phyloP scores from a whole-genome alignment of 345 rosid species.

The Nasturtium officinale region DNA sequence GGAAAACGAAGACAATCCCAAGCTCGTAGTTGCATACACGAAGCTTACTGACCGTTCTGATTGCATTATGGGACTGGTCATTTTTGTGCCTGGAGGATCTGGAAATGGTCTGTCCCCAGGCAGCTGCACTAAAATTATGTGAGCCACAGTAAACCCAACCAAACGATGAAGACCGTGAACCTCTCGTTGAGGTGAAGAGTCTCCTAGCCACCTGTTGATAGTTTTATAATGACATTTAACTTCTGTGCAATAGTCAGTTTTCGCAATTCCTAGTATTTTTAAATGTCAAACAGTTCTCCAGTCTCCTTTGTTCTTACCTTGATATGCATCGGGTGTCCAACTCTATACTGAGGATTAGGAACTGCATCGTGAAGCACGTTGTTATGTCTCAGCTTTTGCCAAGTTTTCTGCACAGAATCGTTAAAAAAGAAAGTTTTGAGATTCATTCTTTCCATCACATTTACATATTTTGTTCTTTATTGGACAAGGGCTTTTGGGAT shows the following conservation, averaged over 20 bases:
- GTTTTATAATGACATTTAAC: conserved; percentile 6
- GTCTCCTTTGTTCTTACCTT: conserved; percentile 52
- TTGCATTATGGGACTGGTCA: conserved; percentile 39
- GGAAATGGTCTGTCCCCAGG: conserved; percentile 80
- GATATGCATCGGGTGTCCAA: conserved; percentile 79
- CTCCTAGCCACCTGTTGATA: conserved; percentile 71
- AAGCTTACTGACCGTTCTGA: conserved; percentile 48
- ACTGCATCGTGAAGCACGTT: conserved; percentile 75
- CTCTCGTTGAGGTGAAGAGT: conserved; percentile 57
- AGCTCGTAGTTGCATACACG: conserved; percentile 86
- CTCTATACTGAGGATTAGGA: conserved; percentile 70
- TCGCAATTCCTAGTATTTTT: background rate
- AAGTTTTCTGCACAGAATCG: conserved; percentile 67
- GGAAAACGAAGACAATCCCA: conserved; percentile 79
- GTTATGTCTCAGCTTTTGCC: conserved; percentile 67
- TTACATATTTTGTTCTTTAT: background rate
- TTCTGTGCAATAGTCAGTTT: conserved; percentile 10
- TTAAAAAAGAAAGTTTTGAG: background rate
- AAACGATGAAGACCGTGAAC: conserved; percentile 51
- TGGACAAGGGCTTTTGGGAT: background rate
- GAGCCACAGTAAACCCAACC: conserved; percentile 97
- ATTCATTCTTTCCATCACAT: conserved; percentile 6
- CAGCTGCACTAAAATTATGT: conserved; percentile 91
- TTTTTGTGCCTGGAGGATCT: conserved; percentile 44
- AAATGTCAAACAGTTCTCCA: background rate